These are phyloP conservation scores for Starmerella bombi DNA, from an alignment of 805 yeast genomes.

Conservation along the genomic window DNA sequence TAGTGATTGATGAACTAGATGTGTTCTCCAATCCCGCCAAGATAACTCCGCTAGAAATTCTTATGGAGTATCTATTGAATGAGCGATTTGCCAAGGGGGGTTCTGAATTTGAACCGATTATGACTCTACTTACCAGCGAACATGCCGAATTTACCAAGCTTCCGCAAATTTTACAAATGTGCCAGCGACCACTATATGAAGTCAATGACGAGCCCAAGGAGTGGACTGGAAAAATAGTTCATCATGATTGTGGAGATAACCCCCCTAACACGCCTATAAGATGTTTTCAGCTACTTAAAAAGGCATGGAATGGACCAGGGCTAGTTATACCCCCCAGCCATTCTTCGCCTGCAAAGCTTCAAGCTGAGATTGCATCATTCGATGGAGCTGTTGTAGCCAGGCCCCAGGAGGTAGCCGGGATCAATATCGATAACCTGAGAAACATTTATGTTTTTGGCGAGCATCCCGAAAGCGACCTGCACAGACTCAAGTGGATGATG, in stretches of 20 bases:
- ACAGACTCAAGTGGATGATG: constrained; percentile 12
- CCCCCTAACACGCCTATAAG: not conserved
- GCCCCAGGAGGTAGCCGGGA: constrained; percentile 14
- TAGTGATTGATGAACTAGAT: constrained; percentile 25
- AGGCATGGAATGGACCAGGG: constrained; percentile 14
- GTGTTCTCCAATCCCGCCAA: constrained; percentile 11
- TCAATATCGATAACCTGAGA: constrained; percentile 9
- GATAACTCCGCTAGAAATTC: constrained; percentile 18
- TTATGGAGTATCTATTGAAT: constrained; percentile 16
- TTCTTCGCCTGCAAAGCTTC: constrained; percentile 6
- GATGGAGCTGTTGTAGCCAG: constrained; percentile 5
- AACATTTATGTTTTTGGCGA: constrained; percentile 9
- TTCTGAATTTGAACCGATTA: constrained; percentile 4
- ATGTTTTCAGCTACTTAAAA: not conserved
- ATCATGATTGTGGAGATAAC: not conserved
- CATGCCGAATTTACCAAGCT: constrained; percentile 5
- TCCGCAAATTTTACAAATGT: constrained; percentile 3
- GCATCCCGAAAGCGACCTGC: constrained; percentile 1
- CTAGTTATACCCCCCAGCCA: constrained; percentile 10
- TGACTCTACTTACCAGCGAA: constrained; percentile 10
- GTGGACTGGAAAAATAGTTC: constrained; percentile 4
- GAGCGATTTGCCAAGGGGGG: not conserved
- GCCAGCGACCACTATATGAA: constrained; percentile 10
- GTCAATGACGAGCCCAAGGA: constrained; percentile 1
- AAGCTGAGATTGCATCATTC: not conserved